These are phyloP conservation scores for Backusella psychrophila DNA, from an alignment of 192 early-diverging fungal genomes.

Conservation along the genomic window DNA sequence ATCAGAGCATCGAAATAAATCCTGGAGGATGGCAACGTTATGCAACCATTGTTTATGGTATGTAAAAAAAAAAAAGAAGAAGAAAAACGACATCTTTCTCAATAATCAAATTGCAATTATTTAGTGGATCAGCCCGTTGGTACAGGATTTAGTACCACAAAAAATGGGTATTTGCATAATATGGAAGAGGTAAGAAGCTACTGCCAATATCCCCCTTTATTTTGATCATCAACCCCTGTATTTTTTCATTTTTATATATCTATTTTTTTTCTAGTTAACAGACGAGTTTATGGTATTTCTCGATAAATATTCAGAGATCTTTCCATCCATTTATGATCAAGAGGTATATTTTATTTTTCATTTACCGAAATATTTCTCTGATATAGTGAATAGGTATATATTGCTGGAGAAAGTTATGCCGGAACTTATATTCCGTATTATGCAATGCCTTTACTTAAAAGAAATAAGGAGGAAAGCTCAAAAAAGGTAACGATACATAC, in stretches of 20 bases:
- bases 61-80: background rate
- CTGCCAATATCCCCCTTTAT: slow-evolving; percentile 3
- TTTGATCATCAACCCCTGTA: background rate
- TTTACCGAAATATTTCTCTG: background rate
- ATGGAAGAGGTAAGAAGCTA: slow-evolving; percentile 47
- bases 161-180: slow-evolving; percentile 32
- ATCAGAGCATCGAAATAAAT: slow-evolving; percentile 40
- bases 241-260: background rate
- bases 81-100: background rate
- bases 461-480: slow-evolving; percentile 30
- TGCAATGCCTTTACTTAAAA: slow-evolving; percentile 26
- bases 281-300: slow-evolving; percentile 47
- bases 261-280: slow-evolving; percentile 17
- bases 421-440: slow-evolving; percentile 66
- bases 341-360: slow-evolving; percentile 5
- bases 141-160: slow-evolving; percentile 57
- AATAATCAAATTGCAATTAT: background rate
- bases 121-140: slow-evolving; percentile 65
- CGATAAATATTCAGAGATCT: slow-evolving; percentile 45
- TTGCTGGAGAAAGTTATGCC: slow-evolving; percentile 64
- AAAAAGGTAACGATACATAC: background rate
- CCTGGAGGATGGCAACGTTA: slow-evolving; percentile 56
- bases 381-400: slow-evolving; percentile 45
- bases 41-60: slow-evolving; percentile 60
- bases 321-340: slow-evolving; percentile 41